Base-by-base conservation (phyloP, 495 filamentous ascomycete species). In the Xylaria sp. region DNA sequence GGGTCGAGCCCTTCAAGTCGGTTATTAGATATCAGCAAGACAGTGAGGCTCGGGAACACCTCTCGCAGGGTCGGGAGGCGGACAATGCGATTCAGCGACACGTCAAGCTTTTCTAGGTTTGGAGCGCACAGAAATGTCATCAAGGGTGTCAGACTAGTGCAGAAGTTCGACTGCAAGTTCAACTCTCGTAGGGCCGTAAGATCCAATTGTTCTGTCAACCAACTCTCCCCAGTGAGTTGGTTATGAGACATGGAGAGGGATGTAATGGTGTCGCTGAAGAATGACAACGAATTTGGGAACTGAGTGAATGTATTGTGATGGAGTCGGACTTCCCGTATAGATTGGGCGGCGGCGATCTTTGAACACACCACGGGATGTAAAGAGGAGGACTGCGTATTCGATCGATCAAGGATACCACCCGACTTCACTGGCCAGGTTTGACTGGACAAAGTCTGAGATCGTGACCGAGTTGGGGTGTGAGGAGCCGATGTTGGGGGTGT, bases 211-310 rank as follows among this genome's bases (percentile, higher is more conserved):
- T 88, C 85, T 19, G 87, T 84, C 33, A 95, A 81, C 70, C 90
- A 89, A 46, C 80, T 79, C 67, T 87, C 85, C 29, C 87, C 85
- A 3, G 82, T 80, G 29, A 98, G 83, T 43, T 92, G 87, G 79
- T 97, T 97, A 77, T 94, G 86, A 11, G 93, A 90, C 12, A 98
- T 80, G 48, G 94, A 93, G 61, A 98, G 85, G 14, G 88, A 86
- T 1, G 88, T 89, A n/a, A 98, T 79, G 31, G 88, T 90, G 21
- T 87, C 79, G 17, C 88, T 88, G 55, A 97, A 88, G 73, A 91
- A 87, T 15, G 85, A 85, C 29, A 97, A 82, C 3, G 88, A 88
- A 26, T 86, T 82, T 3, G 95, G 95, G 26, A 97, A 88, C 14
- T 81, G 75, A 7, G 86, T 86, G 71, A 97, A 85, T 29, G 87